A percentile compares a stretch with the other conserved stretches of the same genome.
phyloP scores from a whole-genome alignment of 2,329 filamentous ascomycete species.

The Colletotrichum sp. region DNA sequence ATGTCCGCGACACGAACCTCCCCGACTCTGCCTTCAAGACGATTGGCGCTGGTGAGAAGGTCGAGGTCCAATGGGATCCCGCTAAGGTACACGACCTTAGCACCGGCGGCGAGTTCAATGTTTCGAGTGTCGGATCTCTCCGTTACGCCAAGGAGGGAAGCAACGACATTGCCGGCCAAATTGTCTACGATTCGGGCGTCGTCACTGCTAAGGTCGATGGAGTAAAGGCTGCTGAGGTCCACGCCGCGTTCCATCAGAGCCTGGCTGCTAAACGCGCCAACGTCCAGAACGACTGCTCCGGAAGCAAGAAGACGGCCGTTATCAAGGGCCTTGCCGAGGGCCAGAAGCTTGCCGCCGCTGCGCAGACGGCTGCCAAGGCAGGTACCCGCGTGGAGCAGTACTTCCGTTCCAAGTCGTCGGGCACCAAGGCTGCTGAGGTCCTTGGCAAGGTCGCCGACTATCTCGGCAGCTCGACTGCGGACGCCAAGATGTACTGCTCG shows the following conservation, averaged over 20 bases:
- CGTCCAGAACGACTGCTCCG: conserved; percentile 1
- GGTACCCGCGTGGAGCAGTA: conserved; percentile 55
- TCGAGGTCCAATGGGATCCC: conserved; percentile 54
- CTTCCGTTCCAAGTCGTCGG: conserved; percentile 56
- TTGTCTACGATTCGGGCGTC: conserved; percentile 60
- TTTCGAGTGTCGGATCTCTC: conserved; percentile 58
- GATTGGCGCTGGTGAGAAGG: conserved; percentile 46
- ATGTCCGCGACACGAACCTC: conserved; percentile 43
- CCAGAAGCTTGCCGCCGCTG: conserved; percentile 51
- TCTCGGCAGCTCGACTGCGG: conserved; percentile 43
- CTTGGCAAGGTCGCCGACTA: conserved; percentile 51
- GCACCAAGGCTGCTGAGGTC: conserved; percentile 52
- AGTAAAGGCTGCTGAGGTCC: conserved; percentile 50
- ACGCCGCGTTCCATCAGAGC: conserved; percentile 48
- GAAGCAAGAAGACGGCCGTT: conserved; percentile 29
- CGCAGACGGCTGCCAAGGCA: conserved; percentile 43
- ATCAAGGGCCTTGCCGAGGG: conserved; percentile 56
- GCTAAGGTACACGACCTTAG: conserved; percentile 53
- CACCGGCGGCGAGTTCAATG: conserved; percentile 52
- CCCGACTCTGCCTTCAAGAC: conserved; percentile 49
- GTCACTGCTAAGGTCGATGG: conserved; percentile 60
- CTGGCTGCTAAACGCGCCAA: conserved; percentile 46
- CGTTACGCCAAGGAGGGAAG: conserved; percentile 53
- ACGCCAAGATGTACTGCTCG: conserved; percentile 56
- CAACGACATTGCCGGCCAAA: conserved; percentile 52